These are phyloP conservation scores for Pugionium dolabratum DNA, from an alignment of 345 rosid genomes.

Conservation along the genomic window DNA sequence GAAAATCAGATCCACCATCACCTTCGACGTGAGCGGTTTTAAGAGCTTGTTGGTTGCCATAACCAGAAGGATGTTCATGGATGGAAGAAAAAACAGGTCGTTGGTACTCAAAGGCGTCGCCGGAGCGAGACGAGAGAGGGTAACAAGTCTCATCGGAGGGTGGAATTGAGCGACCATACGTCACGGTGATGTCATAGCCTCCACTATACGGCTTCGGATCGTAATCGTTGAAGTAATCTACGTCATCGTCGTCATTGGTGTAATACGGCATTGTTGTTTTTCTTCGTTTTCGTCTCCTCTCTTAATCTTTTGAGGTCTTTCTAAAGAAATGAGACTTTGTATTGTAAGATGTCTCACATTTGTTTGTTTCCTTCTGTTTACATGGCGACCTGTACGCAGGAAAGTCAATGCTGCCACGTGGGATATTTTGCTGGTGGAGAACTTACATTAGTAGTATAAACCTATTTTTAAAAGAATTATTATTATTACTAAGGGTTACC, in stretches of 20 bases:
- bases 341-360: neutral
- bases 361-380: conserved; percentile 13
- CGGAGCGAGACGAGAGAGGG: conserved; percentile 49
- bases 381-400: conserved; percentile 28
- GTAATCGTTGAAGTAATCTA: conserved; percentile 66
- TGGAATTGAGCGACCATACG: conserved; percentile 74
- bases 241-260: conserved; percentile 51
- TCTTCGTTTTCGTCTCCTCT: neutral
- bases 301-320: no score
- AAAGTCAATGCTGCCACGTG: conserved; percentile 35
- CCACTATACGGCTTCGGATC: conserved; percentile 73
- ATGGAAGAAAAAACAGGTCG: conserved; percentile 58
- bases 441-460: no score
- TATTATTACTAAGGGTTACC: no score
- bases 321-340: no score
- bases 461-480: no score
- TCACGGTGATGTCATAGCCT: conserved; percentile 15
- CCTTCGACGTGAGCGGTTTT: conserved; percentile 19
- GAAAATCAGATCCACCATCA: no score
- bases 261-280: conserved; percentile 73
- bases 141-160: conserved; percentile 28
- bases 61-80: conserved; percentile 58
- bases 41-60: conserved; percentile 55
- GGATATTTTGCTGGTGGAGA: neutral
- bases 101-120: conserved; percentile 60